phyloP scores from a whole-genome alignment of 495 filamentous ascomycete genomes.

The Aspergillus wentii region DNA sequence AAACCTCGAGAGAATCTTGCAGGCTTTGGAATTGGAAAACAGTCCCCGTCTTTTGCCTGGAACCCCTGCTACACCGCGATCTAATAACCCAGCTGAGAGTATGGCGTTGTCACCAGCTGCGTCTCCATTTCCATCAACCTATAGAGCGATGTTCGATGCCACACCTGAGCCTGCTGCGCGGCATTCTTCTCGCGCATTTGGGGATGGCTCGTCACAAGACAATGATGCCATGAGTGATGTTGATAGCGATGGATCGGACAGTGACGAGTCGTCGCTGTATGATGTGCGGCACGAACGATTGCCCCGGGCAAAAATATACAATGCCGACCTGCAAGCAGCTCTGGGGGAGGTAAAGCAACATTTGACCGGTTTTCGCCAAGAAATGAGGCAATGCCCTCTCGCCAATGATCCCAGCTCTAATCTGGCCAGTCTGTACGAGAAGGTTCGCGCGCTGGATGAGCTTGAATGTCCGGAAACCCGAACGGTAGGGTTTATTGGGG shows the following conservation, averaged over 20 bases:
- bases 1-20: background rate
- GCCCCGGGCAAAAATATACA: constrained; percentile 5
- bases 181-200: no score
- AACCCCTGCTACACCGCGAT: background rate
- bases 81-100: background rate
- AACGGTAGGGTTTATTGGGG: constrained; percentile 8
- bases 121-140: background rate
- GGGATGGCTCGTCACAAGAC: no score
- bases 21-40: background rate
- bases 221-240: background rate
- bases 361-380: background rate
- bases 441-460: background rate
- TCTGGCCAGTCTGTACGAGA: background rate
- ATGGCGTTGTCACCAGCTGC: background rate
- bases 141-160: background rate
- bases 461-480: constrained; percentile 6
- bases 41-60: background rate
- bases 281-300: constrained; percentile 5
- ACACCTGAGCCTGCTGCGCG: background rate
- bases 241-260: background rate
- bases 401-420: background rate
- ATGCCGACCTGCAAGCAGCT: constrained; percentile 2
- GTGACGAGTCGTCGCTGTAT: background rate
- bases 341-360: constrained; percentile 3
- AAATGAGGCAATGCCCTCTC: background rate